These are phyloP conservation scores for Vitis hybrid DNA, from an alignment of 177 flowering plant genomes.

Conservation along the genomic window DNA sequence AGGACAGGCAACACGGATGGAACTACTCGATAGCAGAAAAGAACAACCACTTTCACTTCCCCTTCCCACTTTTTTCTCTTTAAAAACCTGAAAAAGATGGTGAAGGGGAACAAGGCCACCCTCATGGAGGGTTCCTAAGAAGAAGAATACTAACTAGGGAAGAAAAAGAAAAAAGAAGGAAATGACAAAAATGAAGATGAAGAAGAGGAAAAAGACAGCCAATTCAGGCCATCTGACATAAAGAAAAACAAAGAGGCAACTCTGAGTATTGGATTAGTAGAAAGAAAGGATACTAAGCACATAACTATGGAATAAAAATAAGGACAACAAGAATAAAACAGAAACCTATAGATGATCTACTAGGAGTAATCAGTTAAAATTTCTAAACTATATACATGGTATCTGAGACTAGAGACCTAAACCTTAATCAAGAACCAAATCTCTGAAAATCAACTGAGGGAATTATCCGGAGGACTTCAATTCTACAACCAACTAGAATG, in stretches of 20 bases:
- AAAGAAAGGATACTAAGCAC: not conserved
- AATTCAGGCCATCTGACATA: constrained; percentile 1
- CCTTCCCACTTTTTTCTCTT: constrained; percentile 41
- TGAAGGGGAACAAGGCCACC: constrained; percentile 22
- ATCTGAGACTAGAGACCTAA: constrained; percentile 17
- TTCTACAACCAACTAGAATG: constrained; percentile 1
- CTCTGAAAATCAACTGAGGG: constrained; percentile 2
- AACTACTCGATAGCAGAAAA: constrained; percentile 18
- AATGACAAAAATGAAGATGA: not conserved
- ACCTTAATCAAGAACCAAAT: not conserved
- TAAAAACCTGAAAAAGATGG: constrained; percentile 52
- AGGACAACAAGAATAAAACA: not conserved
- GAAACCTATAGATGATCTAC: constrained; percentile 12
- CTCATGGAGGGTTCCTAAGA: constrained; percentile 20
- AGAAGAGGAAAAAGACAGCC: constrained; percentile 4
- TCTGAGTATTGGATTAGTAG: not conserved
- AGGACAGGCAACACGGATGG: constrained; percentile 10
- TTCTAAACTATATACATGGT: constrained; percentile 28
- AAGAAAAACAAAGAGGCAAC: constrained; percentile 2
- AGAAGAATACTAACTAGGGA: constrained; percentile 11
- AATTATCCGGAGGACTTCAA: not conserved
- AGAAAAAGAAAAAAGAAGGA: constrained; percentile 9
- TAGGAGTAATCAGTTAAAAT: not conserved
- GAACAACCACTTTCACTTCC: constrained; percentile 17
- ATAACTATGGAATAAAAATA: constrained; percentile 2